Conservation (phyloP, 768 basidiomycete species). For the Pleurotus ostreatus region DNA sequence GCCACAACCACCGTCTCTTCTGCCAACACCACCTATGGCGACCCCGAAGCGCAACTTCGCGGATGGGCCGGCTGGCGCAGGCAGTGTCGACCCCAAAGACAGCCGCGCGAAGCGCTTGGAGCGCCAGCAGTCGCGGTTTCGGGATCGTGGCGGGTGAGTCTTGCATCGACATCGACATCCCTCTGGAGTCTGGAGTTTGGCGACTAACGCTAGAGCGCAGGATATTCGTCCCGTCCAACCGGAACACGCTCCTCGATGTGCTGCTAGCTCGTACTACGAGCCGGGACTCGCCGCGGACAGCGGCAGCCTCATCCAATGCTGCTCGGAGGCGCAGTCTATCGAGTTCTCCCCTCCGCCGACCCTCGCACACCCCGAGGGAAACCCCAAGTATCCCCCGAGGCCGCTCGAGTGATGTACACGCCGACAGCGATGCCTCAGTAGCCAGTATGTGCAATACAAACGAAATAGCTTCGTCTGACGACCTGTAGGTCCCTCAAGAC, state of each 20-base stretch:
- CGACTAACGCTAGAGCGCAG: constrained; percentile 21
- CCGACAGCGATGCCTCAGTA: not conserved
- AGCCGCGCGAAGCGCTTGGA: constrained; percentile 59
- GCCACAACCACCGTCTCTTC: no score
- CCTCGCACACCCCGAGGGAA: not conserved
- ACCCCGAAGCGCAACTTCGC: no score
- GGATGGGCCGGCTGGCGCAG: not conserved
- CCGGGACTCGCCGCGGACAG: constrained; percentile 39
- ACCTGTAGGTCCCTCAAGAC: not conserved
- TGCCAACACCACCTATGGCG: no score
- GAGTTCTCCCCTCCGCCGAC: not conserved
- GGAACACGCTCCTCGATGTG: constrained; percentile 48
- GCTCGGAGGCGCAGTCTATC: not conserved
- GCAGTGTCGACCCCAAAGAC: constrained; percentile 39
- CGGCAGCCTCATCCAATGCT: not conserved
- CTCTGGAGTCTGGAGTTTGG: not conserved
- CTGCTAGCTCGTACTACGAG: constrained; percentile 43
- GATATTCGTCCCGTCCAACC: constrained; percentile 48
- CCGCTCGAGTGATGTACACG: not conserved
- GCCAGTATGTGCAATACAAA: not conserved
- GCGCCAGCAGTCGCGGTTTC: constrained; percentile 62
- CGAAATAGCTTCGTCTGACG: not conserved
- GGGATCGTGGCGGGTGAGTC: constrained; percentile 63
- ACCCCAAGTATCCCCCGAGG: not conserved
- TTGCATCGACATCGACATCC: not conserved